Evolutionary conservation across 1,284 basidiomycete species (phyloP), one percentile per base, ranked within the genome.

Genomic region (Thecaphora frezii): DNA sequence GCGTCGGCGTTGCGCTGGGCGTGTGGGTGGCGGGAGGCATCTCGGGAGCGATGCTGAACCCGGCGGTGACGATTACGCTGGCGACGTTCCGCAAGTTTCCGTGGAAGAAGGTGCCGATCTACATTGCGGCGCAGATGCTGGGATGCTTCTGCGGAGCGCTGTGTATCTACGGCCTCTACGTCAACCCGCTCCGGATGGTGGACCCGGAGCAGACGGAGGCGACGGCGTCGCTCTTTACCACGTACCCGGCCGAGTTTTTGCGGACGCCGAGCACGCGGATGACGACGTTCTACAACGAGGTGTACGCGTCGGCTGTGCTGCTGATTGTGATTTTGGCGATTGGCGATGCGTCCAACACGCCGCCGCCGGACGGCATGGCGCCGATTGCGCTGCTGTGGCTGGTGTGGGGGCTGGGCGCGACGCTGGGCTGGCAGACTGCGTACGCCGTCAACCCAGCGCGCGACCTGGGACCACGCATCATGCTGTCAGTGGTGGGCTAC

Each of bases 51-150:
- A 66, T 66, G 57, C 64, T 58, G 44, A 68, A 68, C 46, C 73
- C 71, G 5, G 66, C 69, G 19, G 69, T 72, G 8, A 91, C 89
- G 3, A 74, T 91, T 38, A 82, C 86, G 5, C 71, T 90, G 42
- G 88, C 88, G 0, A 81, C 84, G 10, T 85, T 86, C 73, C 85
- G 89, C 54, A 83, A 83, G 51, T 91, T 92, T 78, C 88, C 90
- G 1, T 88, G 87, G 86, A 85, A 83, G 62, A 91, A 90, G 77
- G 89, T 90, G 0, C 89, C 89, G 0, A 81, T 75, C 71, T 92
- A 88, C 76, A 85, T 89, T 47, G 71, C 85, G 43, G 84, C 88
- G 0, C 90, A 92, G 79, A 62, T 88, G 18, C 76, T 90, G 25
- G 90, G 90, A 30, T 89, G 82, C 7, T 73, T 89, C 22, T 81